Base-by-base conservation (phyloP, 2,329 filamentous ascomycete genomes). In the Cladophialophora chaetospira region DNA sequence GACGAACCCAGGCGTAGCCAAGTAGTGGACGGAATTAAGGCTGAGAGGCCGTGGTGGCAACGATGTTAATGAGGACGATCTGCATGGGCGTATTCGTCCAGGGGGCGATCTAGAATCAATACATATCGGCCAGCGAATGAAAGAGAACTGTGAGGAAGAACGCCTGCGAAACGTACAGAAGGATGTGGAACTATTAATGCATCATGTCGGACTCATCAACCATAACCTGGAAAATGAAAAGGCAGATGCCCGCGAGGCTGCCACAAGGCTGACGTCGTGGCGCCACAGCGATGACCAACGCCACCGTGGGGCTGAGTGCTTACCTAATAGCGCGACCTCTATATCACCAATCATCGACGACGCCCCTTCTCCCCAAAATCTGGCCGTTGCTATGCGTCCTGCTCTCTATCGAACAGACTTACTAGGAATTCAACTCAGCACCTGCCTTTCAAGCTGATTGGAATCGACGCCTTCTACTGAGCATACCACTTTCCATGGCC, bases 251-350 rank as follows among this genome's bases (percentile, higher is more conserved):
- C 46, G 38, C 46, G 35, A 49, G 36, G 44, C 53, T 43, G 45
- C 26, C 17, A 45, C 46, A 25, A 55, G 53, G 53, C 53, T 50
- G 53, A 55, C 53, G 46, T 55, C 46, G 46, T 44, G 25, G 9
- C 5, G 23, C 10, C 15, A 33, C 15, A 15, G 17, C 15, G 4
- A 4, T 35, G 19, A 13, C 35, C 25, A 5, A 40, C 25, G 42
- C 23, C 17, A 44, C 11, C 10, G 8, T 13, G 3, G n/a, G 21
- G 42, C 42, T 28, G 17, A 40, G 5, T 15, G 36, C 36, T 40
- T 40, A 40, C 36, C 17, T 40, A 40, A 40, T 11, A 40, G 8
- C 15, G 5, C 36, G 4, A 19, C 15, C 36, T 11, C 17, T 11
- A 3, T 15, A 40, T 19, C 35, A 40, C 35, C 31, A n/a, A 33